phyloP scores from a whole-genome alignment of 345 rosid species.

The Capsella bursapastoris region DNA sequence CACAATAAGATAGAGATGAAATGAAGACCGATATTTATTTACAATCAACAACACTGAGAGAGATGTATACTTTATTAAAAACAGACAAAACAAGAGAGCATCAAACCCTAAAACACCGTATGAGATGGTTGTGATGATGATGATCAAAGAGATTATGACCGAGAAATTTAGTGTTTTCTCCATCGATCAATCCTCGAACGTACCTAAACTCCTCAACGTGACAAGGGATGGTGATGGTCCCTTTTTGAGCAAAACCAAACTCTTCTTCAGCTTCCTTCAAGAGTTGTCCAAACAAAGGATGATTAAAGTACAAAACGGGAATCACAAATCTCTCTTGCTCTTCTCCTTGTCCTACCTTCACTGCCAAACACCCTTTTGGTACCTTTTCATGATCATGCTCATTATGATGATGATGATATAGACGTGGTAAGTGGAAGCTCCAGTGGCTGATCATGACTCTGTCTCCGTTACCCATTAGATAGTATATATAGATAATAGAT shows the following conservation, averaged over 20 bases:
- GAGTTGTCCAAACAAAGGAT: slow-evolving; percentile 62
- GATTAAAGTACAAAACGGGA: slow-evolving; percentile 62
- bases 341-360: slow-evolving; percentile 59
- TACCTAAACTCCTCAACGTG: slow-evolving; percentile 61
- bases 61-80: neutral
- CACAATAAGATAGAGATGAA: neutral
- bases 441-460: slow-evolving; percentile 33
- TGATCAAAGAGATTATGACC: slow-evolving; percentile 33
- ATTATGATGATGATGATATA: slow-evolving; percentile 29
- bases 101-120: slow-evolving; percentile 67
- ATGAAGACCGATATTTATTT: slow-evolving; percentile 16
- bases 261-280: slow-evolving; percentile 64
- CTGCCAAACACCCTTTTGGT: slow-evolving; percentile 67
- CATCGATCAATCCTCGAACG: slow-evolving; percentile 60
- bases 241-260: slow-evolving; percentile 67
- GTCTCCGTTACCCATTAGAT: slow-evolving; percentile 37
- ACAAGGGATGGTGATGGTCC: slow-evolving; percentile 66
- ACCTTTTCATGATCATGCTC: slow-evolving; percentile 41
- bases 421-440: slow-evolving; percentile 45
- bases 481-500: slow-evolving; percentile 24
- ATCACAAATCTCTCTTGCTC: slow-evolving; percentile 64
- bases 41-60: slow-evolving; percentile 10
- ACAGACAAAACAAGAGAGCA: slow-evolving; percentile 1
- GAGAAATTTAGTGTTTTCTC: slow-evolving; percentile 51
- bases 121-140: slow-evolving; percentile 41